Evolutionary conservation across 176 grass and related monocot genomes (phyloP).

Genomic region (Hordeum marinum): DNA sequence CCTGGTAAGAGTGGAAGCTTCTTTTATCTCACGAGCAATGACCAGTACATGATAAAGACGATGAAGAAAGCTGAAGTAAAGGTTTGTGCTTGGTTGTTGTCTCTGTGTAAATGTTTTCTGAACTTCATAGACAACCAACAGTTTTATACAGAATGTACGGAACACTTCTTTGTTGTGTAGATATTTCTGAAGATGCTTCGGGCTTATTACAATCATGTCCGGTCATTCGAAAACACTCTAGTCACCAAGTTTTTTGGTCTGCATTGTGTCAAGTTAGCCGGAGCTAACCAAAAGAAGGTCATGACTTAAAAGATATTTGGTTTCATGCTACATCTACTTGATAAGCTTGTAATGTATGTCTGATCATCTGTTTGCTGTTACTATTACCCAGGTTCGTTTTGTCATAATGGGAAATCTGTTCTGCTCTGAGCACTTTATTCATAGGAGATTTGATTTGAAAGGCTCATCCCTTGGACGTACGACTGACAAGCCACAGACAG

Average conservation of each 20-base stretch:
- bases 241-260: slow-evolving; percentile 95
- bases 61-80: slow-evolving; percentile 99
- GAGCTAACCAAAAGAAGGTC: slow-evolving; percentile 88
- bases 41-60: slow-evolving; percentile 98
- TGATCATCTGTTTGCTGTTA: slow-evolving; percentile 28
- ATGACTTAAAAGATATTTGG: slow-evolving; percentile 17
- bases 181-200: slow-evolving; percentile 96
- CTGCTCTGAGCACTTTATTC: slow-evolving; percentile 71
- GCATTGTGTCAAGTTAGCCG: slow-evolving; percentile 94
- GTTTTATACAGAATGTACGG: slow-evolving; percentile 2
- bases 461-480: slow-evolving; percentile 24
- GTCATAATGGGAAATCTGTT: slow-evolving; percentile 99
- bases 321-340: slow-evolving; percentile 5
- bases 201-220: slow-evolving; percentile 92
- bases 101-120: neutral
- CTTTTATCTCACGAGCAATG: slow-evolving; percentile 87
- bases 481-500: slow-evolving; percentile 82
- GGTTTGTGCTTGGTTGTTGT: slow-evolving; percentile 38
- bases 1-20: slow-evolving; percentile 99
- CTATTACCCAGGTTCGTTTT: slow-evolving; percentile 75
- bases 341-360: neutral
- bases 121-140: neutral
- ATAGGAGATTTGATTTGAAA: slow-evolving; percentile 40
- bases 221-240: slow-evolving; percentile 81
- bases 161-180: slow-evolving; percentile 37